phyloP scores from a whole-genome alignment of 352 stramenopile genomes.

The Phytophthora agathidicida region DNA sequence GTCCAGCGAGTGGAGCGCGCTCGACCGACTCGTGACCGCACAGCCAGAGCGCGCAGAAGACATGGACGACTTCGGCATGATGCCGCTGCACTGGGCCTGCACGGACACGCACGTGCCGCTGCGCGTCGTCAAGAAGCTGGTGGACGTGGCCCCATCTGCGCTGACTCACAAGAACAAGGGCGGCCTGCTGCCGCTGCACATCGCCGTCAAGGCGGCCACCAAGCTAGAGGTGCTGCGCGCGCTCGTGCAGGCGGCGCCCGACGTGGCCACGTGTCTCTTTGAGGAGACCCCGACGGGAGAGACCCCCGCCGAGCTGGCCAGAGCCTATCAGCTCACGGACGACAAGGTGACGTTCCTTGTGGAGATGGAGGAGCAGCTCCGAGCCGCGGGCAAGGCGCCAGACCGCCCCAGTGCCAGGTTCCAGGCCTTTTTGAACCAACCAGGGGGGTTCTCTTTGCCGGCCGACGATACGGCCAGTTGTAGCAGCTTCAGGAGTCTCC shows the following conservation, averaged over 20 bases:
- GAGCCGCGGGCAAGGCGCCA: conserved; percentile 46
- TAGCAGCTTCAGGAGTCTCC: conserved; percentile 36
- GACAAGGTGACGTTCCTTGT: conserved; percentile 60
- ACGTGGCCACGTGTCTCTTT: conserved; percentile 48
- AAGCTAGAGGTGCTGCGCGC: conserved; percentile 68
- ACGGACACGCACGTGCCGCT: conserved; percentile 73
- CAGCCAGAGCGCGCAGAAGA: conserved; percentile 66
- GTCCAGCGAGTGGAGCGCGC: conserved; percentile 66
- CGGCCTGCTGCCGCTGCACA: conserved; percentile 78
- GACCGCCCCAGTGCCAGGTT: conserved; percentile 55
- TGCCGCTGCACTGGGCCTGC: conserved; percentile 86
- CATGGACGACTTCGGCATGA: conserved; percentile 88
- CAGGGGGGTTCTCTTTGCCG: conserved; percentile 25
- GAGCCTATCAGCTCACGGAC: conserved; percentile 50
- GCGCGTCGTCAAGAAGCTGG: conserved; percentile 68
- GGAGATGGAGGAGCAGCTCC: conserved; percentile 50
- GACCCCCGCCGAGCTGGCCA: conserved; percentile 69
- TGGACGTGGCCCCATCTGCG: conserved; percentile 61
- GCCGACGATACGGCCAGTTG: conserved; percentile 34
- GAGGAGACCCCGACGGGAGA: conserved; percentile 77
- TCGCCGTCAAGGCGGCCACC: conserved; percentile 79
- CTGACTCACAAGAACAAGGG: conserved; percentile 77
- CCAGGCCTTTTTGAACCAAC: conserved; percentile 51
- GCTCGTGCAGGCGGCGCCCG: conserved; percentile 54
- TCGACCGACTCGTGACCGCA: conserved; percentile 62